phyloP scores from a whole-genome alignment of 2,329 filamentous ascomycete genomes.

The Pseudofabraea citricarpa region DNA sequence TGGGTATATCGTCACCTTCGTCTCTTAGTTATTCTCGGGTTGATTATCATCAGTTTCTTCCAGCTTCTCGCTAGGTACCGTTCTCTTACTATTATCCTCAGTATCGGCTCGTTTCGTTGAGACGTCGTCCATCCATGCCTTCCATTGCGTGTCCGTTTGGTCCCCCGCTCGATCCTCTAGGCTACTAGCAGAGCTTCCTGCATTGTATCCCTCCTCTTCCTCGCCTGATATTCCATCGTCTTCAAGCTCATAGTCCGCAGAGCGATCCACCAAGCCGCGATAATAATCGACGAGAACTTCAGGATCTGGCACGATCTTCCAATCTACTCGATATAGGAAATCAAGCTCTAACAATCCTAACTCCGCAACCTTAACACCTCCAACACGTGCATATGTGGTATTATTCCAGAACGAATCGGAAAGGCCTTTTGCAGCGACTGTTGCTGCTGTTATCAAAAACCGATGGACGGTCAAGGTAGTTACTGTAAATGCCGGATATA shows the following conservation, averaged over 20 bases:
- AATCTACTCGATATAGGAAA: conserved; percentile 87
- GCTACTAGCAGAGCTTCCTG: conserved; percentile 27
- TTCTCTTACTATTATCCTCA: background rate
- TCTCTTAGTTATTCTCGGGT: too few relatives aligned
- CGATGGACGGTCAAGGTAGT: conserved; percentile 95
- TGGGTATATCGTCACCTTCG: too few relatives aligned
- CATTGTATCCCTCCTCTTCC: conserved; percentile 27
- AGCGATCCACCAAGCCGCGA: conserved; percentile 70
- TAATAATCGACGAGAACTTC: conserved; percentile 95
- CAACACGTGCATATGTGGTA: conserved; percentile 89
- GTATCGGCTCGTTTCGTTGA: conserved; percentile 9
- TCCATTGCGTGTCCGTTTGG: conserved; percentile 22
- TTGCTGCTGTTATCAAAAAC: conserved; percentile 92
- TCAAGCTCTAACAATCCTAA: conserved; percentile 89
- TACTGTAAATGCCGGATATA: conserved; percentile 93
- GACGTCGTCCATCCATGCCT: conserved; percentile 26
- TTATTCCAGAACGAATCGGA: conserved; percentile 99
- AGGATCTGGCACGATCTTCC: conserved; percentile 94
- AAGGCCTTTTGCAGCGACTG: conserved; percentile 91
- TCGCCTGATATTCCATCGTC: conserved; percentile 27
- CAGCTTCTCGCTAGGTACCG: background rate
- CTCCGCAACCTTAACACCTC: conserved; percentile 85
- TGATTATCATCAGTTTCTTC: too few relatives aligned
- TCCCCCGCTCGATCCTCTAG: conserved; percentile 18
- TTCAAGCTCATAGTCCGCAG: conserved; percentile 50